Evolutionary conservation across 768 basidiomycete species (phyloP), one percentile per base, ranked within the genome.

Genomic region (Leccinum disarticulatum): DNA sequence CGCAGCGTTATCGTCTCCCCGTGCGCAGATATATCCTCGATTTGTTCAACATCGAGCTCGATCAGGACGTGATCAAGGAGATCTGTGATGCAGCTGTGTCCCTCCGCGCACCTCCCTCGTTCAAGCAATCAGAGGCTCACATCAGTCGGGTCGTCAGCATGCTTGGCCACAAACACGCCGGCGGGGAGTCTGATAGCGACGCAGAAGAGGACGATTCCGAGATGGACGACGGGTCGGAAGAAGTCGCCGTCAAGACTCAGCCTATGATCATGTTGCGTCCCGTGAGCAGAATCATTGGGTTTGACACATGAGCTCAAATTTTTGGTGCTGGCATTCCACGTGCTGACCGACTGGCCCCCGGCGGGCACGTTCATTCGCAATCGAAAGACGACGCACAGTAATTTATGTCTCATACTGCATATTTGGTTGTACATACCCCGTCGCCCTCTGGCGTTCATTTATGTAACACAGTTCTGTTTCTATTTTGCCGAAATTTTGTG

Each of bases 11-110:
- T 73, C 90, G 95, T 28, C 83, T 95, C 9, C 93, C 95, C 15
- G 95, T 97, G 59, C 86, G 96, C 50, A 83, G 92, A 57, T 98
- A 95, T 72, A 88, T 98, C 63, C 74, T 98, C 60, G 96, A 99
- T 60, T 80, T 98, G 6, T 99, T 99, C 80, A 90, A 88, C 67
- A 76, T 95, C 55, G 87, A 90, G 43, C 75, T 97, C 54, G 84
- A 91, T 64, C 77, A 78, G 41, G 82, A 86, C 46, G 74, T 87
- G 38, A 81, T 88, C 46, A 76, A 75, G 54, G 76, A 78, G 25
- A 77, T 94, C 33, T 76, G 75, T 19, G 83, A 83, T 30, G 82
- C 80, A 48, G 81, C 81, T 1, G 72, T 77, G 46, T 71, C 77
- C 10, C 76, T 91, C 49, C 80, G 80, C 60, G 81, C 81, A 14